Evolutionary conservation across 106 monocot genomes (phyloP), one percentile per base, ranked within the genome.

Genomic region (Gastrodia elata): DNA sequence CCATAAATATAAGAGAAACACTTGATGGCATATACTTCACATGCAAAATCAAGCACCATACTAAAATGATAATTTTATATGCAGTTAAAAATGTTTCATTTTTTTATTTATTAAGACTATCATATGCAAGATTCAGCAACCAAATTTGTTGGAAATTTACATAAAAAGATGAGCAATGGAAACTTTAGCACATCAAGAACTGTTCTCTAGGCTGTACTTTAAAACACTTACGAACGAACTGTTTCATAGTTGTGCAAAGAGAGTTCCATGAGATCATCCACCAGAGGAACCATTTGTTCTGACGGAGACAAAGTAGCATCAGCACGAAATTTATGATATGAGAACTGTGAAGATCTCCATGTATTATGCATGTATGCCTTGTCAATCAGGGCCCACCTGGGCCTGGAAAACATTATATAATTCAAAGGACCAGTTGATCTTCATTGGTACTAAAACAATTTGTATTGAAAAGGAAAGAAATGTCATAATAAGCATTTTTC

Each of bases 171-270:
- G 37, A 67, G 36, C 0, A 67, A 37, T 5, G 18, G 22, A 20
- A 6, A 38, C 1, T 11, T 30, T 30, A 13, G 5, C 18, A 38
- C 6, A 67, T 15, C 67, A 20, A 1, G 5, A 67, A 36, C 9
- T 37, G 37, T 36, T 38, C 35, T 67, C 0, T 5, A 67, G 36
- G 67, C 37, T 67, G 18, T n/a, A 40, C 37, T 39, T 30, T 16
- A 57, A 18, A 77, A 15, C 25, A 88, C 93, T 93, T 89, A 98
- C 97, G 59, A 80, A 52, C 93, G 97, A 70, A 98, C 91, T 57
- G 91, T 85, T 80, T 93, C 97, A 77, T 98, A 98, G 73, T 82
- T 93, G 78, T 98, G 97, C 78, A 98, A 72, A 68, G 91, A 87
- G 33, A 98, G 93, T 75, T 82, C 77, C 30, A 93, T 59, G 76